Evolutionary conservation across 495 filamentous ascomycete genomes (phyloP), one percentile per base, ranked within the genome.

Genomic region (Neurospora sp.): DNA sequence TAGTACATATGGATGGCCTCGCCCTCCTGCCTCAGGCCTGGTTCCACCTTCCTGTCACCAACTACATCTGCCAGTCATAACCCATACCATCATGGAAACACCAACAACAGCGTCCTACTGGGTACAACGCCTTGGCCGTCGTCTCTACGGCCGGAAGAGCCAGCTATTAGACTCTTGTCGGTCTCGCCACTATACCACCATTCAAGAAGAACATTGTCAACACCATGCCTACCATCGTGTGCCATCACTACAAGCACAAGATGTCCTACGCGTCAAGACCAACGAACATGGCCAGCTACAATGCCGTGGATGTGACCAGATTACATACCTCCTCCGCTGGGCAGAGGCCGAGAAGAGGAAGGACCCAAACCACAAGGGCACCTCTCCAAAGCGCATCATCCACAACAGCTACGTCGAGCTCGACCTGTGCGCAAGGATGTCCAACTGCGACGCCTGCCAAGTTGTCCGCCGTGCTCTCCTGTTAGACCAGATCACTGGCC

Each of bases 351-450:
- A 78, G 37, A 59, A 73, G 47, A 75, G 78, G 70, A 74, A 70
- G 38, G 72, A 75, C 35, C 27, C 44, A 37, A 44, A 68, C 16
- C 78, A 68, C 41, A 68, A 74, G 18, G 77, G 78, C 14, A 70
- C 35, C 42, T 79, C 79, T 20, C n/a, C 53, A 12, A 35, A 70
- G 18, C 74, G 74, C 44, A 39, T 74, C 12, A 69, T 80, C 35
- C 79, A 80, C 74, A 70, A 70, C 74, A 78, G 69, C 73, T 80
- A 73, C 53, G 69, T 70, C 4, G 79, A 80, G 27, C 78, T 80
- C 72, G 74, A 79, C 35, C 31, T 68, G n/a, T 80, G 75, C 47
- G 77, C 79, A 12, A 39, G 45, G 16, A 37, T 38, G n/a, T 70
- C 74, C 1, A 73, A 72, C 37, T 80, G 79, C 70, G 76, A 78